Base-by-base conservation (phyloP, 257 asterid species). In the Mitragyna speciosa region DNA sequence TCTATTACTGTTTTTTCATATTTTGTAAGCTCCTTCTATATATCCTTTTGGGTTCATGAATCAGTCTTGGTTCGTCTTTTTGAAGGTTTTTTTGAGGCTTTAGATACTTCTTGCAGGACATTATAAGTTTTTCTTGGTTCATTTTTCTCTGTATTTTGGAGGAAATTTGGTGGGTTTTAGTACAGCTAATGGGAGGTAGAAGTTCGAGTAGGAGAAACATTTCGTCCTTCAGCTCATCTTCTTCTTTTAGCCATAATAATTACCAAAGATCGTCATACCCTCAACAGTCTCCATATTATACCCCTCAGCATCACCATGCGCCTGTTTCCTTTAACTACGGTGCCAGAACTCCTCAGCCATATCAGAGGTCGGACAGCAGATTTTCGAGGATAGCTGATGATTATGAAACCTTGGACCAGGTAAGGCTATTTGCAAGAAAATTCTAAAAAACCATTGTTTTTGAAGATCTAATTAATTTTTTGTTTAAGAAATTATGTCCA, bases 311-410 rank as follows among this genome's bases (percentile, higher is more conserved):
- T 58, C 82, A 26, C 61, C 76, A 3, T 59, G 43, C 76, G 20
- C 79, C 86, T 81, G 82, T 83, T 76, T 67, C 81, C 75, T 89
- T 87, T 77, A 63, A 81, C 83, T 89, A 87, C 20, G 90, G 89
- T 33, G 88, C 86, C 69, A 91, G 87, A 66, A 87, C 94, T 41
- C 89, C 91, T 20, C 87, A 86, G 76, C 82, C 92, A 39, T 85
- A 81, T 85, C 86, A 78, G 81, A 86, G 78, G 76, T 45, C 91
- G 82, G 92, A 90, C 85, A 90, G 91, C 82, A 93, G 88, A 78
- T 95, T 48, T 80, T 88, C 98, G 12, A 91, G 86, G 86, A 95
- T 95, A 68, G 94, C 89, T 77, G 98, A 95, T 84, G 73, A 90
- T 78, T 95, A 89, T 86, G 72, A 54, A 85, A 86, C 86, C 80